Evolutionary conservation across 257 asterid species (phyloP), one percentile per base, ranked within the genome.

Genomic region (Solanum pimpinellifolium): DNA sequence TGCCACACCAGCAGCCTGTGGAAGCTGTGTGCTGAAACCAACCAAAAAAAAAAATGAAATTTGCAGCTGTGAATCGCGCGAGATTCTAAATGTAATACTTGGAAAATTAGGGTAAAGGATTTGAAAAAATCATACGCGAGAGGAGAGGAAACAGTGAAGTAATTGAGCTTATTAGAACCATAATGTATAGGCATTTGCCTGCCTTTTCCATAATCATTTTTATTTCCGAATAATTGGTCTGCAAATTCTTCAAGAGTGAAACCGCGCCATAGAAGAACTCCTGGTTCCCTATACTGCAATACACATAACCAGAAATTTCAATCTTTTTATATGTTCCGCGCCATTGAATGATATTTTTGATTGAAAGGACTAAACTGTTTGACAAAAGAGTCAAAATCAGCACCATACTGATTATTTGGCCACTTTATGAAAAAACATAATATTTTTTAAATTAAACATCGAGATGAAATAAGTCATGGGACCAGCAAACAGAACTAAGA

Each of bases 1-100:
- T 49, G 99, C 99, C 62, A 91, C 97, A 6, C 99, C 99, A 4
- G 92, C 99, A 49, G 99, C 99, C 86, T 95, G 99, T 87, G 98
- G 98, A 87, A 97, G 93, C 89, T 97, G 99, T 4, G 99, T 95
- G 75, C 99, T 97, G 94, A 9, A 9, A 35, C 47, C 13, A 9
- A 21, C 3, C 1, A 47, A 49, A 87, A 82, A 60, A 6, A 5
- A 27, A 12, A 6, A 6, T 6, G 66, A 23, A 47, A n/a, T 52
- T 37, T 21, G 46, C 14, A 87, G 33, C 39, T n/a, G 23, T 41
- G 80, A 6, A 83, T 83, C 73, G 77, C 74, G 29, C 16, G 0
- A 11, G 39, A 37, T 21, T 74, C 81, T 11, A 37, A 75, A 21
- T 27, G 13, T 39, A 20, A 16, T 39, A 11, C 82, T 37, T 0